Evolutionary conservation across 345 rosid species (phyloP).

Genomic region (Toxicodendron radicans): DNA sequence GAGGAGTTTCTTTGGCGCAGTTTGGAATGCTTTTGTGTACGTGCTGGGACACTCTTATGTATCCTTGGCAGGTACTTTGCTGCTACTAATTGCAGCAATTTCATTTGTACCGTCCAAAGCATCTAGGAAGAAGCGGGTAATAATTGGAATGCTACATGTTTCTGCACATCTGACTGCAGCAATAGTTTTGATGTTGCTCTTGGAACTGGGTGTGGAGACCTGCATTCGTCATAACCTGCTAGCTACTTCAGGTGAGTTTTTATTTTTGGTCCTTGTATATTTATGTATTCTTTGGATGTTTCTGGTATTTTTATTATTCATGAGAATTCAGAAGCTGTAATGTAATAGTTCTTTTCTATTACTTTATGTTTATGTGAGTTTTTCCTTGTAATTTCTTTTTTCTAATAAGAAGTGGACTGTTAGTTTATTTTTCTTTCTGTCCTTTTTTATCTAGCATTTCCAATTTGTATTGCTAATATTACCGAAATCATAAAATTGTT

Average conservation of each 20-base stretch:
- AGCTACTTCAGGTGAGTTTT: conserved; percentile 82
- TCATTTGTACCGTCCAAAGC: conserved; percentile 84
- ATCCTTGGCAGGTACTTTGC: conserved; percentile 71
- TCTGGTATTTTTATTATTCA: neutral
- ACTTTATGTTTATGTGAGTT: neutral
- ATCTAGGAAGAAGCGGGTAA: conserved; percentile 69
- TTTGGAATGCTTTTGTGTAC: conserved; percentile 65
- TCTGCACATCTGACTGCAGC: conserved; percentile 89
- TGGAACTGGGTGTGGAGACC: conserved; percentile 91
- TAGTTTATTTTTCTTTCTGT: too few species aligned
- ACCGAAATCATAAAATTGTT: neutral
- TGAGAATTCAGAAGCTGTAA: neutral
- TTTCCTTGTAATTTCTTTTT: neutral
- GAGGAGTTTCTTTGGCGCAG: conserved; percentile 80
- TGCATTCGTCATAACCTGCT: conserved; percentile 88
- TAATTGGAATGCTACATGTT: conserved; percentile 89
- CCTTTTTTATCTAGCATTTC: neutral
- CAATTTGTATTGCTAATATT: neutral
- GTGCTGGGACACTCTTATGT: conserved; percentile 77
- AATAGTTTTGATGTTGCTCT: conserved; percentile 82
- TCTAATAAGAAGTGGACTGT: neutral
- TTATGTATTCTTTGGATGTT: neutral
- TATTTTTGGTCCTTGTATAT: conserved; percentile 8
- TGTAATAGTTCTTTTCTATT: too few species aligned
- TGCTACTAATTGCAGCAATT: conserved; percentile 65